Evolutionary conservation across 306 rosid species (phyloP), one percentile per base, ranked within the genome.

Genomic region (Erythrophleum fordii): DNA sequence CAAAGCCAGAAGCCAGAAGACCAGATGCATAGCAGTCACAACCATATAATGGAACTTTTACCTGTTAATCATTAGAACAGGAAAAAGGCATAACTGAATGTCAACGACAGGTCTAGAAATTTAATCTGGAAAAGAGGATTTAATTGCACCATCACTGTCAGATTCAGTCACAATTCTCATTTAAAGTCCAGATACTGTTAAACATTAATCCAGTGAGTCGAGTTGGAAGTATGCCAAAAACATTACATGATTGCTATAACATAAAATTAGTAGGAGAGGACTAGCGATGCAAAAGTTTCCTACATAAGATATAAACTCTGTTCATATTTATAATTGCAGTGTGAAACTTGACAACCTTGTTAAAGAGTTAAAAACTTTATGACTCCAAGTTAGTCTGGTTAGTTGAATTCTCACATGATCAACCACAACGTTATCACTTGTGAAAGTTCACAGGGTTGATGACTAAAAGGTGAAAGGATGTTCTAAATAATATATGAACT

Each of bases 21-120:
- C 97, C 99, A 91, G 89, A 93, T 28, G 98, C 98, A 82, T 95
- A 95, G 94, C 99, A 95, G 90, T 95, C 99, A 73, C 99, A 93
- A 14, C 97, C 99, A 69, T 95, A 95, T 53, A 95, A 80, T 49
- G 99, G 93, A 82, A 89, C 90, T 87, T 95, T 95, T 56, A 93
- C 99, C 99, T 95, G 91, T 22, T 48, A 9, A 67, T 39, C 73
- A 68, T 20, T 10, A 68, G 39, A 81, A n/a, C 28, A 65, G 35
- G 61, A 39, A 70, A n/a, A 52, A 22, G 73, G 55, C 77, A 28
- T 72, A 49, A 45, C 20, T 16, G 37, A 44, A n/a, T 13, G 68
- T 46, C 67, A 64, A 65, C 58, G 23, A 61, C 9, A 49, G 23
- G 62, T 75, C 34, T 25, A 48, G 11, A 61, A 23, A 22, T 41